Evolutionary conservation across 192 early-diverging fungal genomes (phyloP), one percentile per base, ranked within the genome.

Genomic region (Coemansia furcata): DNA sequence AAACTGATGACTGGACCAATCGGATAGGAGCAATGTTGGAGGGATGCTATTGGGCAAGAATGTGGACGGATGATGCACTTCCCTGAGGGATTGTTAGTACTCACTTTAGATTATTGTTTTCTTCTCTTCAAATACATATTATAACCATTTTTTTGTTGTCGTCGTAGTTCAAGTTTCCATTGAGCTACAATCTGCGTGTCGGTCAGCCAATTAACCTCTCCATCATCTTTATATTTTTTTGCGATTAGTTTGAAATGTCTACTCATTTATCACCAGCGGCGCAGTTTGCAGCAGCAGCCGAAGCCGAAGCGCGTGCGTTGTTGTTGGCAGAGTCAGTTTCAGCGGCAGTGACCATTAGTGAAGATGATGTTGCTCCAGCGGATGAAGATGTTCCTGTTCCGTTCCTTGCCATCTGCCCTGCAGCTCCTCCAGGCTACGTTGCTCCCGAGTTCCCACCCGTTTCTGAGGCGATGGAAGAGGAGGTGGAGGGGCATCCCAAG

Each of bases 201-300:
- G 68, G 65, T 67, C 65, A 58, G 10, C 35, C 59, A 26, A 38
- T 47, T 19, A 50, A 46, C 23, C 15, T 23, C 21, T 60, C 60
- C 60, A 35, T 17, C 39, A 39, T 10, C 47, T 49, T 63, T 46
- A 39, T 65, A n/a, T 43, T 39, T 2, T n/a, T n/a, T 6, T 54
- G 36, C 36, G 36, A 8, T 37, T 37, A 37, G 9, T 9, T 37
- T 37, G 36, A 14, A 68, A 79, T 79, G 77, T 62, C 77, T 6
- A 67, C 63, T 10, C 66, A 72, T 50, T 52, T 72, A 30, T 75
- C 78, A 42, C 78, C 78, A 14, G 78, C 78, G 9, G 78, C 78
- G 30, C 78, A 75, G 65, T 80, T 80, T 63, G 78, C 78, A 42
- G 72, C 72, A 2, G 77, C 77, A 12, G 65, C 65, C 2, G 43